Percentiles rank a stretch among this genome's conserved stretches.
Conservation (phyloP, 2,329 filamentous ascomycete genomes). For the Aspergillus luchuensis region DNA sequence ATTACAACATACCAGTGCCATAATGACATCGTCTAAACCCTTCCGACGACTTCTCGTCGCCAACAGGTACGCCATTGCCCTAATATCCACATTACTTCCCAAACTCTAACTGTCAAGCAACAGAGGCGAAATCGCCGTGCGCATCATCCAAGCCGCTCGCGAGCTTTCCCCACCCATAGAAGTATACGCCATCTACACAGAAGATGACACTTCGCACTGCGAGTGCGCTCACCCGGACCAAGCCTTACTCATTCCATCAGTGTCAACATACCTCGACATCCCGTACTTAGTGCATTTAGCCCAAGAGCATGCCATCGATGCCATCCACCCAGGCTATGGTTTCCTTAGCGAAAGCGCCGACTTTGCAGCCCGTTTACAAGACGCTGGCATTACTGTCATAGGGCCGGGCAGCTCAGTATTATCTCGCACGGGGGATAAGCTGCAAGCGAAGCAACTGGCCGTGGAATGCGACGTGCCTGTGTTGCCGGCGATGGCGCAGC, state of each 20-base stretch:
- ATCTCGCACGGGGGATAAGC: conserved; percentile 58
- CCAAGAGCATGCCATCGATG: conserved; percentile 55
- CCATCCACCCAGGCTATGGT: conserved; percentile 62
- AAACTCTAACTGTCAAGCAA: background rate
- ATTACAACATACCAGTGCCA: background rate
- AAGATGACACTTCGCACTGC: conserved; percentile 58
- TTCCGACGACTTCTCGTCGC: conserved; percentile 56
- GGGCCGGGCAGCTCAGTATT: conserved; percentile 61
- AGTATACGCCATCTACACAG: conserved; percentile 59
- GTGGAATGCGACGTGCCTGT: conserved; percentile 56
- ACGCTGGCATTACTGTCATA: conserved; percentile 52
- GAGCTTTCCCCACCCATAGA: conserved; percentile 55
- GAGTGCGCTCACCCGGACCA: conserved; percentile 51
- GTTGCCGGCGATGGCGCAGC: conserved; percentile 49
- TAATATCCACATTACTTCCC: background rate
- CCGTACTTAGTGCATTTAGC: conserved; percentile 50
- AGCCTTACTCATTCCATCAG: conserved; percentile 53
- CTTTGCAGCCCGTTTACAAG: conserved; percentile 52
- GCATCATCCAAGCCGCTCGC: conserved; percentile 61
- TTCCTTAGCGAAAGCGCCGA: conserved; percentile 62
- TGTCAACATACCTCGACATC: conserved; percentile 58
- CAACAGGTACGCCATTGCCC: conserved; percentile 48
- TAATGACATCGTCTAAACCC: conserved; percentile 25
- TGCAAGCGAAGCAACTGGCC: conserved; percentile 56
- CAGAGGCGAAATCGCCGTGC: conserved; percentile 66